A percentile compares a stretch with the other conserved stretches of the same genome.
phyloP scores from a whole-genome alignment of 2,329 filamentous ascomycete species.

The Sporothrix humicola region DNA sequence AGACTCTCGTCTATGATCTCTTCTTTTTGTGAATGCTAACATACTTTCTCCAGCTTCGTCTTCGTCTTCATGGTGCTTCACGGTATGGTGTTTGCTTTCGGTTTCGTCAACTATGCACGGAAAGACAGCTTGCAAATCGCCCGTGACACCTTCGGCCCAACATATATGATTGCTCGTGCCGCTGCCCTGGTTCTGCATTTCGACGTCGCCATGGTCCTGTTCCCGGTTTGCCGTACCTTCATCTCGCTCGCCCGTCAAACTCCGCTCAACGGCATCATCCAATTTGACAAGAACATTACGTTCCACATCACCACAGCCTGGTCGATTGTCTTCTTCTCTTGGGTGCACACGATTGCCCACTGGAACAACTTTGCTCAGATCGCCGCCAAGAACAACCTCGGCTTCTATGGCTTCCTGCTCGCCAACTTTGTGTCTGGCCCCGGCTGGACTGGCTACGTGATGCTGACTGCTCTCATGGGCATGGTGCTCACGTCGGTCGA shows the following conservation, averaged over 20 bases:
- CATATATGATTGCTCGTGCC: constrained; percentile 75
- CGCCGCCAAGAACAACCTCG: constrained; percentile 74
- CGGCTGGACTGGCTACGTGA: constrained; percentile 85
- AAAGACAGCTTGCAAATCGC: constrained; percentile 75
- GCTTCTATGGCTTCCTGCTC: constrained; percentile 76
- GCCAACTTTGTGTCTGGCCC: constrained; percentile 80
- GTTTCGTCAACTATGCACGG: constrained; percentile 77
- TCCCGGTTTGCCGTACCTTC: constrained; percentile 82
- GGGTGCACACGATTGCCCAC: constrained; percentile 84
- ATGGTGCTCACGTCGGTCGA: constrained; percentile 81
- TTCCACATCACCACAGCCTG: constrained; percentile 86
- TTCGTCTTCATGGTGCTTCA: constrained; percentile 76
- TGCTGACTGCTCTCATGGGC: constrained; percentile 77
- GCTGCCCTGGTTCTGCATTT: constrained; percentile 80
- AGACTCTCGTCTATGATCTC: too few relatives aligned
- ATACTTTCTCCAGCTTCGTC: constrained; percentile 64
- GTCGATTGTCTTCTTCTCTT: constrained; percentile 88
- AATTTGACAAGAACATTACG: constrained; percentile 88
- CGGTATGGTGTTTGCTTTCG: constrained; percentile 77
- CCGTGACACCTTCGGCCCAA: constrained; percentile 72
- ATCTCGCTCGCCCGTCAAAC: constrained; percentile 82
- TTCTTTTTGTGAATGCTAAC: neutral
- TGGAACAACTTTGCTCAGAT: constrained; percentile 86
- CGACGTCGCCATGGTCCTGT: constrained; percentile 78
- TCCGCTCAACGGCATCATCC: constrained; percentile 82